A percentile compares a stretch with the other conserved stretches of the same genome.
Conservation (phyloP, 2,329 filamentous ascomycete genomes). For the Xylaria sp. region DNA sequence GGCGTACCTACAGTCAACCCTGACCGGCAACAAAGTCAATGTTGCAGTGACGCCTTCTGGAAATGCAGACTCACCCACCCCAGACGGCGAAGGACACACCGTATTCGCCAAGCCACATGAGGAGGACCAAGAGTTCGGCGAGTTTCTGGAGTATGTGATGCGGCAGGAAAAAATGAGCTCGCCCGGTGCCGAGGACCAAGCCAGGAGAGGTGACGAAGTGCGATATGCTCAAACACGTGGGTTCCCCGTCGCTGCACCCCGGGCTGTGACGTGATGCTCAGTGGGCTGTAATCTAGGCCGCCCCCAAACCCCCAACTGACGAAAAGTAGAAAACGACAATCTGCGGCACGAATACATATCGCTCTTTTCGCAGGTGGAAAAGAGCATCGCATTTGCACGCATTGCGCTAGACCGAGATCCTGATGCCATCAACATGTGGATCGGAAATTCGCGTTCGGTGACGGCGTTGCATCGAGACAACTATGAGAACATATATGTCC, state of each 20-base stretch:
- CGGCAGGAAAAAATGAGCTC: conserved; percentile 54
- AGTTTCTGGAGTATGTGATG: conserved; percentile 67
- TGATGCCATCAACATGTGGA: conserved; percentile 84
- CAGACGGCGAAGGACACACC: conserved; percentile 38
- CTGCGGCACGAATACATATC: conserved; percentile 72
- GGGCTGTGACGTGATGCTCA: background rate
- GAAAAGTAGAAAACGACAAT: conserved; percentile 75
- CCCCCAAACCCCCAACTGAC: background rate
- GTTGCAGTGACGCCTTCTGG: conserved; percentile 79
- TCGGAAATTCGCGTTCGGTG: conserved; percentile 72
- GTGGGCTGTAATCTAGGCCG: background rate
- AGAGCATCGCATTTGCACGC: conserved; percentile 71
- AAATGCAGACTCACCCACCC: conserved; percentile 62
- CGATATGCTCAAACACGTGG: conserved; percentile 78
- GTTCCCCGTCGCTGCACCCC: conserved; percentile 30
- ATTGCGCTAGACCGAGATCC: conserved; percentile 68
- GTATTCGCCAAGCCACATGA: conserved; percentile 77
- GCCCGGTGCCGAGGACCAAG: conserved; percentile 30
- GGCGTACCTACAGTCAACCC: conserved; percentile 59
- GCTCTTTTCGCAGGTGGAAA: conserved; percentile 67
- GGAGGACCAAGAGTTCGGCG: conserved; percentile 63
- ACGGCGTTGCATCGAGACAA: conserved; percentile 82
- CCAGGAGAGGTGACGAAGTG: conserved; percentile 51
- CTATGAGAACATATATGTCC: conserved; percentile 85
- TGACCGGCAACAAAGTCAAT: conserved; percentile 66